Evolutionary conservation across 164 flowering plant genomes (phyloP).

Genomic region (Pachysandra terminalis): DNA sequence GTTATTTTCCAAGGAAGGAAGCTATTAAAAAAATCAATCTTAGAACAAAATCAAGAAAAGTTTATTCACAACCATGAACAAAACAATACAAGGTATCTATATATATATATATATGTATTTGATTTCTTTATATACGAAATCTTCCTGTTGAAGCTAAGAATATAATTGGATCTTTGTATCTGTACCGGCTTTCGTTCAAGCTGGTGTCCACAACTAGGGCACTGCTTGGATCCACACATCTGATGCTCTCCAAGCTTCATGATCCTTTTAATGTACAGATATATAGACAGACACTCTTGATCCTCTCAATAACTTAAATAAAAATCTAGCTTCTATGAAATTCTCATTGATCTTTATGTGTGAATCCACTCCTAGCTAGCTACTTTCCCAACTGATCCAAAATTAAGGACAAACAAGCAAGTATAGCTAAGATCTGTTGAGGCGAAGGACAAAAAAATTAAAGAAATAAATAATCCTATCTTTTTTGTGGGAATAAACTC

Average conservation of each 20-base stretch:
- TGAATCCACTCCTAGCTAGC: neutral
- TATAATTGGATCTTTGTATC: slow-evolving; percentile 6
- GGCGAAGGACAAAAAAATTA: too few relatives aligned
- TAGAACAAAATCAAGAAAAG: slow-evolving; percentile 1
- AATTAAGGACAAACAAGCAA: neutral
- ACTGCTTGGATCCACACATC: slow-evolving; percentile 82
- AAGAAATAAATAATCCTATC: too few relatives aligned
- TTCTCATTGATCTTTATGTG: slow-evolving; percentile 4
- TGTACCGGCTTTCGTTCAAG: slow-evolving; percentile 83
- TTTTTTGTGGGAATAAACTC: neutral
- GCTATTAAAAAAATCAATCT: neutral
- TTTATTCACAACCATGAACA: too few relatives aligned
- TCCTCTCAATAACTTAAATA: slow-evolving; percentile 2
- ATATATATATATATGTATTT: too few relatives aligned
- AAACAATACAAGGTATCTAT: neutral
- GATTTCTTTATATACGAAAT: slow-evolving; percentile 14
- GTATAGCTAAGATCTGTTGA: neutral
- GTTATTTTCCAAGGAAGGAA: neutral
- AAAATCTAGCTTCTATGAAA: slow-evolving; percentile 1
- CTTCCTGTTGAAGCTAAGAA: slow-evolving; percentile 34
- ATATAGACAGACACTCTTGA: neutral
- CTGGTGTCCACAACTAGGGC: slow-evolving; percentile 95
- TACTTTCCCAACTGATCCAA: neutral
- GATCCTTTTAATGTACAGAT: slow-evolving; percentile 10
- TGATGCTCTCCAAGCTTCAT: slow-evolving; percentile 95